Evolutionary conservation across 2,329 filamentous ascomycete species (phyloP), one percentile per base, ranked within the genome.

Genomic region (Colletotrichum sp.): DNA sequence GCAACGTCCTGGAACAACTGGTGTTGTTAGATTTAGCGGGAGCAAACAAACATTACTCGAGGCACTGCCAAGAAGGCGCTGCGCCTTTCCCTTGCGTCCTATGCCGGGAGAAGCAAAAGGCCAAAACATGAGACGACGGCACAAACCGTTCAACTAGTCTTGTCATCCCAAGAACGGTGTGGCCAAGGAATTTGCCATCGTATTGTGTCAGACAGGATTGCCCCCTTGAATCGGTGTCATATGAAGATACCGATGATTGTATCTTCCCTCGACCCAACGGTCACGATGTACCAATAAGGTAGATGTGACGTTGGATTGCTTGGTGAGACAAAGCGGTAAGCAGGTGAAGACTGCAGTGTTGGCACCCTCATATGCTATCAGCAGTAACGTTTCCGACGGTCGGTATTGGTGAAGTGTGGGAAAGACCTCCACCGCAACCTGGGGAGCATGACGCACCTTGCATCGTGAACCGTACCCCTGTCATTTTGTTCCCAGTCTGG

Each of bases 381-480:
- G 56, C 34, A 21, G 56, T 30, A 26, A 66, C n/a, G 55, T 38
- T 66, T 62, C 48, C 67, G 59, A 71, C 52, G 34, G 21, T 18
- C 67, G 59, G 59, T 38, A 74, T 63, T 72, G 69, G 56, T 55
- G 63, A 72, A 7, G 32, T 67, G 32, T 24, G 65, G 38, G 48
- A 58, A 73, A 64, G 48, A 38, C 48, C 34, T 32, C 73, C 69
- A 69, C 63, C 28, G 26, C 43, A 34, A 36, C 68, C 73, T 73
- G 69, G 69, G 73, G 69, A 73, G 73, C 62, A 75, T 72, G 69
- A 72, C 73, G 69, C 62, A 67, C 67, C 68, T 74, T 59, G 55
- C 36, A 62, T 66, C 38, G 56, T 71, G 69, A 67, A 55, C 56
- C n/a, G 21, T 18, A 58, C 26, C 73, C 73, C 43, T 75, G 69